Evolutionary conservation across 352 stramenopile genomes (phyloP).

Genomic region (Pythium rishiriense): DNA sequence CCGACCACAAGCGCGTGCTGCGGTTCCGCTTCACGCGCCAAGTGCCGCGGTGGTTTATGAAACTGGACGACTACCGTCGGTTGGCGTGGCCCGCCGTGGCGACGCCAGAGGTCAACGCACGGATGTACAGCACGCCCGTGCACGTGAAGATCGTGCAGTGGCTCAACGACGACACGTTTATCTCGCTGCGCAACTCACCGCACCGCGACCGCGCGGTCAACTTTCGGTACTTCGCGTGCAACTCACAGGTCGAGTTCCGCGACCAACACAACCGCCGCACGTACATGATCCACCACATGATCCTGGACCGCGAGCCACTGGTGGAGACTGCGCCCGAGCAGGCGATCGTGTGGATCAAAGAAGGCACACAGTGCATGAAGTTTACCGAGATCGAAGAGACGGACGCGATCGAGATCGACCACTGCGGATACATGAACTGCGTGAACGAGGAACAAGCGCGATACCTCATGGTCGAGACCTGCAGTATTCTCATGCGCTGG

Average conservation of each 20-base stretch:
- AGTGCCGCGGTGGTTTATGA: slow-evolving; percentile 21
- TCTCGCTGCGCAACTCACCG: slow-evolving; percentile 26
- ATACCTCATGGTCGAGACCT: slow-evolving; percentile 52
- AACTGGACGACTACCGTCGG: slow-evolving; percentile 16
- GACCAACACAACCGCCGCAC: slow-evolving; percentile 13
- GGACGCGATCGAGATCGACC: slow-evolving; percentile 29
- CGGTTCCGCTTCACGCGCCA: slow-evolving; percentile 28
- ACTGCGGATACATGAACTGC: slow-evolving; percentile 30
- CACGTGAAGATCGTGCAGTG: slow-evolving; percentile 24
- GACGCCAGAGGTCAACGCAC: slow-evolving; percentile 20
- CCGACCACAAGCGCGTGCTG: slow-evolving; percentile 15
- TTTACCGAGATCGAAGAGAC: slow-evolving; percentile 27
- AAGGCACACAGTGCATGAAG: slow-evolving; percentile 24
- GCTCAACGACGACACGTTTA: slow-evolving; percentile 22
- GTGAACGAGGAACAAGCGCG: slow-evolving; percentile 48
- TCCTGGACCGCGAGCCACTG: slow-evolving; percentile 14
- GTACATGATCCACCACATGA: slow-evolving; percentile 24
- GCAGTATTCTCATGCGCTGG: slow-evolving; percentile 58
- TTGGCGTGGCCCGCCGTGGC: slow-evolving; percentile 20
- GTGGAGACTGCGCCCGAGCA: neutral
- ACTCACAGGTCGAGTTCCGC: slow-evolving; percentile 22
- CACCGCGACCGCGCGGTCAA: slow-evolving; percentile 15
- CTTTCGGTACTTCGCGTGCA: slow-evolving; percentile 25
- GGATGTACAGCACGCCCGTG: slow-evolving; percentile 25
- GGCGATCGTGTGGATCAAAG: slow-evolving; percentile 29